Evolutionary conservation across 1,139 yeast species (phyloP).

Genomic region (Yamadazyma diospyri): DNA sequence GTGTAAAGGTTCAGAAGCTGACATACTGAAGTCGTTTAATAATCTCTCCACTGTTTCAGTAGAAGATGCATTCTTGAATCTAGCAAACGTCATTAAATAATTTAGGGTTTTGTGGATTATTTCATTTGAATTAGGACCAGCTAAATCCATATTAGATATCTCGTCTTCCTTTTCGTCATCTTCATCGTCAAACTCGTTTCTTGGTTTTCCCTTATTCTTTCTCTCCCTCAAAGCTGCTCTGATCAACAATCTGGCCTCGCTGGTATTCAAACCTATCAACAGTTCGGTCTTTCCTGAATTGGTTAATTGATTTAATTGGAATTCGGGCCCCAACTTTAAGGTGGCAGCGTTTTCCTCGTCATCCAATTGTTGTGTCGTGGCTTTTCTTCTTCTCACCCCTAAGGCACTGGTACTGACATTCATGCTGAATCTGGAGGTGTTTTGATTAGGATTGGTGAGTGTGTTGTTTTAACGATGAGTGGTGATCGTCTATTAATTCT

Average conservation of each 20-base stretch:
- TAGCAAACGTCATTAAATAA: slow-evolving; percentile 77
- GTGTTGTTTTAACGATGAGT: no score
- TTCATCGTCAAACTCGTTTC: slow-evolving; percentile 31
- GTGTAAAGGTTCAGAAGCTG: slow-evolving; percentile 61
- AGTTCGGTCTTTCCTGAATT: slow-evolving; percentile 77
- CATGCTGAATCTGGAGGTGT: slow-evolving; percentile 52
- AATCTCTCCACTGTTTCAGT: slow-evolving; percentile 91
- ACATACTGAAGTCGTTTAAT: slow-evolving; percentile 64
- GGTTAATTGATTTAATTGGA: slow-evolving; percentile 73
- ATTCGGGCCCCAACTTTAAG: slow-evolving; percentile 88
- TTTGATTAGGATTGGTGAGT: no score
- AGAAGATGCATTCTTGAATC: slow-evolving; percentile 89
- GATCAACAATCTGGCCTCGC: slow-evolving; percentile 85
- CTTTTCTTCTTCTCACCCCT: slow-evolving; percentile 68
- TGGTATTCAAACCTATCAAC: slow-evolving; percentile 77
- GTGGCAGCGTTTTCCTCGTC: slow-evolving; percentile 89
- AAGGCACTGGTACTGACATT: slow-evolving; percentile 87
- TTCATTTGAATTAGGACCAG: slow-evolving; percentile 57
- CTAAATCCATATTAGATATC: slow-evolving; percentile 65
- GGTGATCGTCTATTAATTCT: neutral
- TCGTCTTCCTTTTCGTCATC: slow-evolving; percentile 56
- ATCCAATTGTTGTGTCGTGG: slow-evolving; percentile 60
- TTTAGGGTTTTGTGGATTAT: slow-evolving; percentile 91
- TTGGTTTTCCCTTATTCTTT: slow-evolving; percentile 28
- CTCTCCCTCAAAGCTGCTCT: slow-evolving; percentile 89